Percentiles rank a stretch among this genome's conserved stretches.
Evolutionary conservation across 2,329 filamentous ascomycete genomes (phyloP).

Genomic region (Pleurostoma richardsiae): DNA sequence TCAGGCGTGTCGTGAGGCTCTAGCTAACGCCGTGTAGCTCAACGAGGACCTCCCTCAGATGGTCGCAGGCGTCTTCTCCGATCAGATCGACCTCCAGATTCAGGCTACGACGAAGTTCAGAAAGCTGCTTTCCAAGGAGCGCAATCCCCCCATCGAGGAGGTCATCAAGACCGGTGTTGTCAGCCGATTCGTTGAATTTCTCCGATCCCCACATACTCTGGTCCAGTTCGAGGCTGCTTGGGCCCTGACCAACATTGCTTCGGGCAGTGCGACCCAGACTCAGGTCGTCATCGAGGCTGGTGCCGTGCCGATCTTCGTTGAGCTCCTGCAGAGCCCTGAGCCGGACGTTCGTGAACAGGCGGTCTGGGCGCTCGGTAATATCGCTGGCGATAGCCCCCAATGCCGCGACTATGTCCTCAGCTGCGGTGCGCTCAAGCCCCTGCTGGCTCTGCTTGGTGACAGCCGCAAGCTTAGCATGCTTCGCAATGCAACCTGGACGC

Average conservation of each 20-base stretch:
- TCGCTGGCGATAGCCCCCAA: slow-evolving; percentile 94
- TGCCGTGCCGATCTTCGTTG: slow-evolving; percentile 96
- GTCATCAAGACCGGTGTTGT: slow-evolving; percentile 99
- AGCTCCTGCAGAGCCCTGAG: slow-evolving; percentile 91
- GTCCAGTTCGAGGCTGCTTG: slow-evolving; percentile 99
- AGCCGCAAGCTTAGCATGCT: slow-evolving; percentile 99
- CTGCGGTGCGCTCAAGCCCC: slow-evolving; percentile 84
- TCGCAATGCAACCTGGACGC: slow-evolving; percentile 95
- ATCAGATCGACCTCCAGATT: slow-evolving; percentile 97
- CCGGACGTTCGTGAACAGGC: slow-evolving; percentile 97
- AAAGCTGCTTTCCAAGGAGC: slow-evolving; percentile 96
- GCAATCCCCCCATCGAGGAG: slow-evolving; percentile 97
- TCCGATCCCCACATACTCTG: slow-evolving; percentile 93
- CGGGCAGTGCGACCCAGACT: slow-evolving; percentile 92
- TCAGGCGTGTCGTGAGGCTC: neutral
- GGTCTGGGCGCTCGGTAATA: slow-evolving; percentile 97
- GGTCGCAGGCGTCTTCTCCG: slow-evolving; percentile 96
- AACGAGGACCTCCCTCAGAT: slow-evolving; percentile 98
- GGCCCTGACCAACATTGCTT: slow-evolving; percentile 99
- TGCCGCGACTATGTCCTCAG: slow-evolving; percentile 96
- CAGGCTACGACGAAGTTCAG: slow-evolving; percentile 97
- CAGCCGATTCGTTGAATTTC: slow-evolving; percentile 94
- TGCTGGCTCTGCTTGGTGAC: slow-evolving; percentile 86
- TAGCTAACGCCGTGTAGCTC: slow-evolving; percentile 54
- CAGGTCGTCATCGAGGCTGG: slow-evolving; percentile 98